Conservation (phyloP, 306 rosid genomes). For the Alnus glutinosa region DNA sequence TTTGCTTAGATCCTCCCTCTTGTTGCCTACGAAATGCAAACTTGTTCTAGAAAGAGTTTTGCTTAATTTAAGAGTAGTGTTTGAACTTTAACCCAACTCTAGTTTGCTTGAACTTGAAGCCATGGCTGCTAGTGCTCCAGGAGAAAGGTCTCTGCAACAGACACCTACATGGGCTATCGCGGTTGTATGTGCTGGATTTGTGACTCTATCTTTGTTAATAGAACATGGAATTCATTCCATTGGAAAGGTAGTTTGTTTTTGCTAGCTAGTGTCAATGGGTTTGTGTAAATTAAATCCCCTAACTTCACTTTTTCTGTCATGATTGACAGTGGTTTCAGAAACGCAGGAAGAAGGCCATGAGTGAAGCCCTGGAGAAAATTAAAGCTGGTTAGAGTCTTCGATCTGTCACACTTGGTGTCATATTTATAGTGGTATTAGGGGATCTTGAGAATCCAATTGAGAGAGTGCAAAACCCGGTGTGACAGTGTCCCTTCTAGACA, state of each 20-base stretch:
- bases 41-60: neutral
- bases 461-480: no score
- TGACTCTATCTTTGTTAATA: slow-evolving; percentile 52
- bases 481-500: no score
- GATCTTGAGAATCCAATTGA: no score
- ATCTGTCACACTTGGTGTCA: neutral
- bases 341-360: slow-evolving; percentile 63
- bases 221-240: slow-evolving; percentile 66
- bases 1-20: neutral
- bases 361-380: slow-evolving; percentile 74
- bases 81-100: neutral
- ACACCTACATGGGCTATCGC: slow-evolving; percentile 86
- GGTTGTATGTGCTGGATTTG: slow-evolving; percentile 52
- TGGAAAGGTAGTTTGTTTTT: slow-evolving; percentile 43
- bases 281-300: neutral
- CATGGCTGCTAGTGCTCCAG: slow-evolving; percentile 29
- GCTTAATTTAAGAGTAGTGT: neutral
- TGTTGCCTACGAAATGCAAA: neutral
- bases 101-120: neutral
- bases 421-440: neutral
- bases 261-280: neutral
- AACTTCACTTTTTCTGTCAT: neutral
- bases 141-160: slow-evolving; percentile 51
- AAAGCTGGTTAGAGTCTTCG: slow-evolving; percentile 55
- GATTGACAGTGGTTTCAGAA: slow-evolving; percentile 69